Evolutionary conservation across 1,284 basidiomycete genomes (phyloP).

Genomic region (Cerioporus squamosus): DNA sequence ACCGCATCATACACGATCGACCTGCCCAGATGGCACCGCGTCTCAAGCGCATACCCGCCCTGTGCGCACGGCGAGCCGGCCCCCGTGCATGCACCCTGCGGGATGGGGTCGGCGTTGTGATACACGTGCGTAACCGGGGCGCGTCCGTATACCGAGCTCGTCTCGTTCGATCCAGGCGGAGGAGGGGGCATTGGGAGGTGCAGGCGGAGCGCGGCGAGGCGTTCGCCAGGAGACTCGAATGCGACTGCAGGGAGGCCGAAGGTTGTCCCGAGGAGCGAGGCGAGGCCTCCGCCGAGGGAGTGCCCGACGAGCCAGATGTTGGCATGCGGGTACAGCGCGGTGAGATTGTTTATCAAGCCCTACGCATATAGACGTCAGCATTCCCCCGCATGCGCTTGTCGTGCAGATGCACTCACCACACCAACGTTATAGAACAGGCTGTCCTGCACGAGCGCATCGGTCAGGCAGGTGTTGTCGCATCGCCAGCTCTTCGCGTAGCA

Average conservation of each 20-base stretch:
- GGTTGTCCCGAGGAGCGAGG: slow-evolving; percentile 87
- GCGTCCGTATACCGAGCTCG: slow-evolving; percentile 29
- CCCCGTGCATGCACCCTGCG: slow-evolving; percentile 78
- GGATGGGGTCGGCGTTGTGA: slow-evolving; percentile 83
- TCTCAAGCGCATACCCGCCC: slow-evolving; percentile 76
- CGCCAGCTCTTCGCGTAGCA: slow-evolving; percentile 77
- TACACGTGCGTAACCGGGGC: slow-evolving; percentile 74
- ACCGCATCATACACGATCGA: slow-evolving; percentile 91
- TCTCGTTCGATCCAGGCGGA: slow-evolving; percentile 14
- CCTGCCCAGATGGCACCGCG: slow-evolving; percentile 66
- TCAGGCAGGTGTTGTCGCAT: slow-evolving; percentile 86
- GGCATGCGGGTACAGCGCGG: slow-evolving; percentile 80
- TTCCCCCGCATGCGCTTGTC: not conserved
- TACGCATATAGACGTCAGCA: slow-evolving; percentile 28
- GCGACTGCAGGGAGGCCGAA: slow-evolving; percentile 95
- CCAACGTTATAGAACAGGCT: slow-evolving; percentile 90
- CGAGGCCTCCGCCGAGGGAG: slow-evolving; percentile 87
- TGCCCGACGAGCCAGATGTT: slow-evolving; percentile 94
- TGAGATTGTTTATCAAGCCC: slow-evolving; percentile 84
- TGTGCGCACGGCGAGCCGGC: slow-evolving; percentile 64
- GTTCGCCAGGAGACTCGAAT: slow-evolving; percentile 93
- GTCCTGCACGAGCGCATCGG: slow-evolving; percentile 85
- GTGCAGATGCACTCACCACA: slow-evolving; percentile 53
- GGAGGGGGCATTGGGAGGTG: slow-evolving; percentile 78
- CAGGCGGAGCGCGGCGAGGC: slow-evolving; percentile 83